These are phyloP conservation scores for Penicillium parvum DNA, from an alignment of 495 filamentous ascomycete genomes.

Conservation along the genomic window DNA sequence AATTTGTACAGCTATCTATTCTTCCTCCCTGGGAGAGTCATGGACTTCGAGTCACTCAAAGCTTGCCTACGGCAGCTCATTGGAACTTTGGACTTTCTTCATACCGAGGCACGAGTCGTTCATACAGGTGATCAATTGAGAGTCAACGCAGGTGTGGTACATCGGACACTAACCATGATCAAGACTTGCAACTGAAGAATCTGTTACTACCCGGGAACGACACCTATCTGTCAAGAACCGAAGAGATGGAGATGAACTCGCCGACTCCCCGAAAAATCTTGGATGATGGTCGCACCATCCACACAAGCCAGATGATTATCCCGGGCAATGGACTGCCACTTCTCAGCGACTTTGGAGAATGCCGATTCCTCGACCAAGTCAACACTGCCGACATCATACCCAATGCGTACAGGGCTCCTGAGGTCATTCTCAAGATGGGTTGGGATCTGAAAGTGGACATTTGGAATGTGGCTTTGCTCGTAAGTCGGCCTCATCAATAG, in stretches of 20 bases:
- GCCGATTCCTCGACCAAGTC: constrained; percentile 22
- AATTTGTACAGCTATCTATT: constrained; percentile 2
- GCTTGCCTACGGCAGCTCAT: constrained; percentile 24
- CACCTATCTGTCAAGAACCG: constrained; percentile 6
- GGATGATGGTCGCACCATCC: constrained; percentile 20
- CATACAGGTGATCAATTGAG: neutral
- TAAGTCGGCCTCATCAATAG: constrained; percentile 19
- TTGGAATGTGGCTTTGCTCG: constrained; percentile 43
- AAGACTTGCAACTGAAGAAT: constrained; percentile 17
- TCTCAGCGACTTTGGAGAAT: constrained; percentile 23
- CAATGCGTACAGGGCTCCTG: constrained; percentile 36
- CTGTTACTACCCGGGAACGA: constrained; percentile 13
- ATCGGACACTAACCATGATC: neutral
- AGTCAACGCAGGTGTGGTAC: neutral
- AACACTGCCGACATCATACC: constrained; percentile 29
- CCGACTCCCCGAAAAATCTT: constrained; percentile 18
- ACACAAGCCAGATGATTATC: constrained; percentile 4
- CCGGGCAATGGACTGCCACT: constrained; percentile 10
- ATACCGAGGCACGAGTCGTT: neutral
- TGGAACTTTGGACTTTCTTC: neutral
- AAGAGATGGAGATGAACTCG: constrained; percentile 9
- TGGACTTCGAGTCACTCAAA: constrained; percentile 14
- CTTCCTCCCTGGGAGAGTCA: constrained; percentile 6
- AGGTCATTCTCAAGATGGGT: constrained; percentile 34
- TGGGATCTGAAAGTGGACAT: constrained; percentile 41